Evolutionary conservation across 169 alveolate genomes (phyloP), one percentile per base, ranked within the genome.

Genomic region (Eimeria necatrix): DNA sequence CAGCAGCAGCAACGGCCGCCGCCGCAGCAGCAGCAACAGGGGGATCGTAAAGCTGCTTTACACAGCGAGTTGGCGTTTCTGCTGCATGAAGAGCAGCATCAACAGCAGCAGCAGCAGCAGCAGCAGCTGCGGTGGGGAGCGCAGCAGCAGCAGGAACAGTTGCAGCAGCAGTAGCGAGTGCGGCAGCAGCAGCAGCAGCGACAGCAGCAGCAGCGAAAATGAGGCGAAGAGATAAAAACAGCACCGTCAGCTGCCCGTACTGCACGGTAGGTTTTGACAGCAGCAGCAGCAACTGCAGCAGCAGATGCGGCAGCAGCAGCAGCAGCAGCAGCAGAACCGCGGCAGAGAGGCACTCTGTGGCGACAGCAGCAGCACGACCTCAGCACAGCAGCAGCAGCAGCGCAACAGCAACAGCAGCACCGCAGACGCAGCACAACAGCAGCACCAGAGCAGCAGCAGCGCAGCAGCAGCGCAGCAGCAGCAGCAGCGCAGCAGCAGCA

Each of bases 401-500:
- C 59, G 2, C 85, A 73, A 26, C 14, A 73, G 59, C 59, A 41
- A 52, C 18, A 73, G 24, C 85, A 73, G 56, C 85, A 73, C 20
- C 5, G 26, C 59, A 26, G 26, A 4, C 22, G 56, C 59, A 73
- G 59, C 85, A 73, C 26, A 41, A 68, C 68, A 20, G 48, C 60
- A 26, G 59, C 22, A 14, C 8, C 59, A 73, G 56, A 73, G 24
- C 59, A 73, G 85, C 85, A 73, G 26, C n/a, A 73, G 6, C 26
- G 85, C 59, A 46, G 22, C 85, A 73, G 56, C 85, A 41, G 22
- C n/a, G 85, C 85, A 73, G 59, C 85, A 73, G 56, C 85, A 73
- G 85, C 85, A 73, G 59, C 85, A 32, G 24, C 85, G 56, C 84
- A 24, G 84, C 84, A 73, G 56, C 84, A 73, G 84, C 59, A 73